Evolutionary conservation across 306 rosid species (phyloP), one percentile per base, ranked within the genome.

Genomic region (Sindora glabra): DNA sequence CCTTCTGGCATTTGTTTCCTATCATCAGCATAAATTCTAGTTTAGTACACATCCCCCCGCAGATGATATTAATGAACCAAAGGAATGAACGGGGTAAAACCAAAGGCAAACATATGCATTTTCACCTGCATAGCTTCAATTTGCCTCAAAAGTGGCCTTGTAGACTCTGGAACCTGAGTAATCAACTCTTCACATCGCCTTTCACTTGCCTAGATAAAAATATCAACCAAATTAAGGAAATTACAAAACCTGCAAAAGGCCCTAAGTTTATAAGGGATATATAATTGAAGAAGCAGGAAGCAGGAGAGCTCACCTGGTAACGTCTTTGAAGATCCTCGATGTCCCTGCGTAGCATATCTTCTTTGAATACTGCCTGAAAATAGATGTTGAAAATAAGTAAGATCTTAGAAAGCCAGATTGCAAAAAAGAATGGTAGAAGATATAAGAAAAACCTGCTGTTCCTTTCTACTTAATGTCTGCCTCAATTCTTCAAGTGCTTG

Each of bases 101-200:
- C 32, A 68, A 53, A 24, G 19, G 6, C 26, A 67, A 48, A 51
- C 40, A 58, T 48, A 48, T 42, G 64, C 38, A 39, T 33, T 63
- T 34, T 59, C 59, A 86, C 99, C 97, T 94, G 97, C 95, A 94
- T 94, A 67, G 95, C 99, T 75, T 94, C 99, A 56, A 94, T 94
- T 78, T 94, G 99, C 75, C 99, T 82, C 59, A 94, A 74, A 71
- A 94, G 97, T 0, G 99, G 99, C 77, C 99, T 86, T 17, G 99
- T 94, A 59, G 99, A 89, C 54, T 94, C 99, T 23, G 99, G 99
- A 67, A 94, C 97, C 82, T 94, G 99, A 0, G 94, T 89, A 54
- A 94, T 77, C 83, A 94, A 67, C 63, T 94, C 99, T 74, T 94
- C 99, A 67, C 97, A 86, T 18, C 99, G 90, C 27, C 99, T 87